Evolutionary conservation across 2,329 filamentous ascomycete genomes (phyloP), one percentile per base, ranked within the genome.

Genomic region (Sordariomycetes sp.): DNA sequence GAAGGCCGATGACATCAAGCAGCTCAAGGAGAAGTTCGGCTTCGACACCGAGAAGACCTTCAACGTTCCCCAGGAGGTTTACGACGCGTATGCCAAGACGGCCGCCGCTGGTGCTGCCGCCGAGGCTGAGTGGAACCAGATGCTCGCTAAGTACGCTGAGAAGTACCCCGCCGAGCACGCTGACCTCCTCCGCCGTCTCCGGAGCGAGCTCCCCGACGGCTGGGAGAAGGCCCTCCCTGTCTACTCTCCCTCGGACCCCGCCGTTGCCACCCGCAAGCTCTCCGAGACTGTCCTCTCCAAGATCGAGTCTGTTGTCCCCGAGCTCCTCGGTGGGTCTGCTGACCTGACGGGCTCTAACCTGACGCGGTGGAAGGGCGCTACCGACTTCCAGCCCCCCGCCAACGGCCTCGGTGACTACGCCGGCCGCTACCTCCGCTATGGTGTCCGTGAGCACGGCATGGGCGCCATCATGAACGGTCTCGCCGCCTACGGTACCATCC

Each of bases 311-410:
- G 82, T 78, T 63, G 70, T 99, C 57, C 94, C 94, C 64, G 94
- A 97, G 76, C 85, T 99, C 59, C 74, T 99, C 61, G 95, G 92
- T 71, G 94, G 94, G 67, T 99, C 94, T 63, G 94, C 94, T 66
- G 94, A 99, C 81, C 75, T 99, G 80, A 99, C 94, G 71, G 90
- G 90, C 70, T 97, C 94, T 71, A 99, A 99, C 84, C 86, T 97
- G 79, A 99, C 94, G 65, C 86, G 91, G 72, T 96, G 91, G 90
- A 99, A 97, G 87, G 82, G 84, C 57, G 92, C 94, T 58, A 84
- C 92, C 64, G 94, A 99, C 80, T 97, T 99, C 86, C 94, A 99
- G 80, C 89, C 91, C 62, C 89, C 90, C 60, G 79, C 82, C 67
- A 86, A 83, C 62, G 87, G 87, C 62, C 87, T 99, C 66, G 94